Evolutionary conservation across 169 alveolate species (phyloP).

Genomic region (Cryptosporidium parvum): DNA sequence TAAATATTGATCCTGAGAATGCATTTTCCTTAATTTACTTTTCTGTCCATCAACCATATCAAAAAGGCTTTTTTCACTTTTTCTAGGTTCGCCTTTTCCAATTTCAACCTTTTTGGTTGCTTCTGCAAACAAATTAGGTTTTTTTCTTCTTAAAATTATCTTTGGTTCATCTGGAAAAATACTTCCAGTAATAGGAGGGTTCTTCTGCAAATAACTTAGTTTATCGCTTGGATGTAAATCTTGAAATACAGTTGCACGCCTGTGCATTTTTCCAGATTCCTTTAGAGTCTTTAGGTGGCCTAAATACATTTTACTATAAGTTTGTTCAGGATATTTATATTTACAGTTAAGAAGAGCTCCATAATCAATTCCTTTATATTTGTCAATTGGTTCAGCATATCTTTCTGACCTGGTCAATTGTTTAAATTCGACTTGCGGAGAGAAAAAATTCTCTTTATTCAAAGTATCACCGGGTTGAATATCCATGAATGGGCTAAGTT

Average conservation of each 20-base stretch:
- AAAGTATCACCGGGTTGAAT: background rate
- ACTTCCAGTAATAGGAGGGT: constrained; percentile 50
- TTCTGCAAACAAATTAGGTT: background rate
- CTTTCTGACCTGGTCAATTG: background rate
- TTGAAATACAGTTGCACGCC: background rate
- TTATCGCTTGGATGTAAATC: background rate
- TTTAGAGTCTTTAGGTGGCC: background rate
- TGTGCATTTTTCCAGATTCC: background rate
- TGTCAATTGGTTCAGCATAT: background rate
- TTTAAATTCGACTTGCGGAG: background rate
- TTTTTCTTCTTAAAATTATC: constrained; percentile 4
- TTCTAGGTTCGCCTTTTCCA: background rate
- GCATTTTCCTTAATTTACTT: background rate
- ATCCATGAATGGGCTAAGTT: background rate
- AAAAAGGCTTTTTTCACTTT: background rate
- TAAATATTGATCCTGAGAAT: background rate
- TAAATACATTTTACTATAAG: background rate
- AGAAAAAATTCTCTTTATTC: too few species aligned
- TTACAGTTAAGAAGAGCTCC: background rate
- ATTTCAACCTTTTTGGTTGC: background rate
- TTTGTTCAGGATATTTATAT: background rate
- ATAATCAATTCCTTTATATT: background rate
- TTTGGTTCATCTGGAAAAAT: constrained; percentile 7
- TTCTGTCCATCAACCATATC: background rate
- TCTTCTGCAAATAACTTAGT: constrained; percentile 3